Evolutionary conservation across 257 asterid genomes (phyloP).

Genomic region (Jasminum sambac): DNA sequence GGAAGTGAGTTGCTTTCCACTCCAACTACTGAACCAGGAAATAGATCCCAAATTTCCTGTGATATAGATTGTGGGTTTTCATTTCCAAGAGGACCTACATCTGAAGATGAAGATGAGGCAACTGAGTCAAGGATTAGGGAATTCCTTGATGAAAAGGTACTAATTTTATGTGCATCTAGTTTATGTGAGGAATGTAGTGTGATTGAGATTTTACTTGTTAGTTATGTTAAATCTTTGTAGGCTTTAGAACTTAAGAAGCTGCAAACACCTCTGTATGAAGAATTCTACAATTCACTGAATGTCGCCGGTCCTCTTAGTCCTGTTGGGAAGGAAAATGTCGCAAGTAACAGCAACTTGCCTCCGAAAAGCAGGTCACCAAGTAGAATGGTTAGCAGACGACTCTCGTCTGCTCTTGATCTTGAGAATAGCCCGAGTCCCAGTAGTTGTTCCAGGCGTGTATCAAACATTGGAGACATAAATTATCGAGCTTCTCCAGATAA

Average conservation of each 20-base stretch:
- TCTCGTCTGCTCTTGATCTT: conserved; percentile 70
- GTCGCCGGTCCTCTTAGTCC: conserved; percentile 59
- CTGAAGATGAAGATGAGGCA: conserved; percentile 84
- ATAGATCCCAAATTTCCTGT: conserved; percentile 38
- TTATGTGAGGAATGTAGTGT: conserved; percentile 1
- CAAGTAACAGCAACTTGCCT: conserved; percentile 72
- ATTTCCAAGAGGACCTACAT: conserved; percentile 59
- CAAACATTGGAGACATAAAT: conserved; percentile 58
- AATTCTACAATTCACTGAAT: conserved; percentile 80
- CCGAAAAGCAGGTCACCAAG: conserved; percentile 94
- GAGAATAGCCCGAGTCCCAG: conserved; percentile 66
- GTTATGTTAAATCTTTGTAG: conserved; percentile 40
- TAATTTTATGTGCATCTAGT: background rate
- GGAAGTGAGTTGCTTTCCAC: conserved; percentile 38
- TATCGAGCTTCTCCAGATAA: conserved; percentile 56
- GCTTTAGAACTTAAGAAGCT: conserved; percentile 89
- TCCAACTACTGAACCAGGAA: conserved; percentile 45
- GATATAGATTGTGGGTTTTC: conserved; percentile 64
- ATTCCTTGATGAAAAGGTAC: conserved; percentile 93
- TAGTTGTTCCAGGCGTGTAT: conserved; percentile 61
- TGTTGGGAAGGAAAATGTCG: conserved; percentile 70
- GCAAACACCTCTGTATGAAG: conserved; percentile 86
- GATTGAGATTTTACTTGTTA: conserved; percentile 9
- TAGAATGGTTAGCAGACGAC: conserved; percentile 58
- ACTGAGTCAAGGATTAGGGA: conserved; percentile 90